Base-by-base conservation (phyloP, 208 protist species). In the Acanthamoeba culbertsoni region DNA sequence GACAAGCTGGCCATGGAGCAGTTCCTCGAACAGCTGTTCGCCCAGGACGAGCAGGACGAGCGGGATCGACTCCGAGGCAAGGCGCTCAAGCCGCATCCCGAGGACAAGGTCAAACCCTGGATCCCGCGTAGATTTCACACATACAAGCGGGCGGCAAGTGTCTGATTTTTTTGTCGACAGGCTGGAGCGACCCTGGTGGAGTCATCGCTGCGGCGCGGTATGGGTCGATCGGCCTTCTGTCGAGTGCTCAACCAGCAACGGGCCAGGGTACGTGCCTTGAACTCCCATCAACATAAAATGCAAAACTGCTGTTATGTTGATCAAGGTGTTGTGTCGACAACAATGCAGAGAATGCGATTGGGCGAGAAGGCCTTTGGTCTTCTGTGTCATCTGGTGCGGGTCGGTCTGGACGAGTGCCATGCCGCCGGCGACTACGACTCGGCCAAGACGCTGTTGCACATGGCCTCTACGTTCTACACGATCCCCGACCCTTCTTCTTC, bases 231-330 rank as follows among this genome's bases (percentile, higher is more conserved):
- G 3, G 73, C 55, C n/a, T 84, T 84, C 23, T 84, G 73, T 10
- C 73, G 73, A 12, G 45, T 84, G 23, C 73, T 84, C 73, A 84
- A 84, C 45, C 73, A 84, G 43, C 73, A 84, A n/a, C 73, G 73
- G 26, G 73, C 73, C 73, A 57, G 55, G 73, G 73, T 84, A 43
- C 26, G 57, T n/a, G 3, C n/a, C n/a, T n/a, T n/a, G n/a, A n/a
- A n/a, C n/a, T n/a, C n/a, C n/a, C n/a, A n/a, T n/a, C n/a, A n/a
- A n/a, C n/a, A n/a, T n/a, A n/a, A n/a, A n/a, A n/a, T n/a, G n/a
- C n/a, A n/a, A n/a, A n/a, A n/a, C n/a, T n/a, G n/a, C 55, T 2
- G 16, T 10, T 1, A 23, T n/a, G 23, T 63, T 6, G 2, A 4
- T n/a, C 62, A n/a, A 4, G 55, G 55, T 5, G 55, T 14, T 5